Percentiles rank a stretch among this genome's conserved stretches.
Evolutionary conservation across 306 rosid genomes (phyloP).

Genomic region (Oxytropis ochrocephala): DNA sequence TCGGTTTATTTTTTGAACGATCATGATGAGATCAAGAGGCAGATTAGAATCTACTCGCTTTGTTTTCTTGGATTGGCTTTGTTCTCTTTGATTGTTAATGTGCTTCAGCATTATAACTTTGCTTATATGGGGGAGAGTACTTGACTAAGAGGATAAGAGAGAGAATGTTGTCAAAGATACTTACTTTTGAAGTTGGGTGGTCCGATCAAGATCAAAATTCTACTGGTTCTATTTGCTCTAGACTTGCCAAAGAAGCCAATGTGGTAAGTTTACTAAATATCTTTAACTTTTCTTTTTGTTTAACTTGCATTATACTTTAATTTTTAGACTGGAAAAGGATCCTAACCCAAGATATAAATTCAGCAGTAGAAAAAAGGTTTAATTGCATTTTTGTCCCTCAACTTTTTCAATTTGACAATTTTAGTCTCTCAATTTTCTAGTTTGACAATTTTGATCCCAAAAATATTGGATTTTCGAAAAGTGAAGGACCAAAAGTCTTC

Average conservation of each 20-base stretch:
- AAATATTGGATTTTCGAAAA: too few relatives aligned
- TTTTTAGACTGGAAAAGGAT: too few relatives aligned
- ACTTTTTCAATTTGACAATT: too few relatives aligned
- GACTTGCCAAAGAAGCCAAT: constrained; percentile 86
- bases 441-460: too few relatives aligned
- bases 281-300: not conserved
- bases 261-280: constrained; percentile 72
- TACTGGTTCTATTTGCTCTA: constrained; percentile 77
- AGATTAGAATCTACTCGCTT: constrained; percentile 37
- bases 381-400: too few relatives aligned
- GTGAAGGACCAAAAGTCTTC: too few relatives aligned
- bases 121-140: constrained; percentile 89
- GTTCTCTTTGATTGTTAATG: constrained; percentile 43
- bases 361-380: too few relatives aligned
- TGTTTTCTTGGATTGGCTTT: constrained; percentile 54
- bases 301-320: not conserved
- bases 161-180: constrained; percentile 68
- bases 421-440: too few relatives aligned
- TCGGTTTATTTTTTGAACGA: too few relatives aligned
- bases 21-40: too few relatives aligned
- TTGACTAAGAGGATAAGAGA: constrained; percentile 79
- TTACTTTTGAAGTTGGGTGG: constrained; percentile 90
- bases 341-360: too few relatives aligned
- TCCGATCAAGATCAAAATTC: too few relatives aligned
- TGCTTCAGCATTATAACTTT: constrained; percentile 68